These are phyloP conservation scores for Baeospora myosura DNA, from an alignment of 1,284 basidiomycete genomes.

Conservation along the genomic window DNA sequence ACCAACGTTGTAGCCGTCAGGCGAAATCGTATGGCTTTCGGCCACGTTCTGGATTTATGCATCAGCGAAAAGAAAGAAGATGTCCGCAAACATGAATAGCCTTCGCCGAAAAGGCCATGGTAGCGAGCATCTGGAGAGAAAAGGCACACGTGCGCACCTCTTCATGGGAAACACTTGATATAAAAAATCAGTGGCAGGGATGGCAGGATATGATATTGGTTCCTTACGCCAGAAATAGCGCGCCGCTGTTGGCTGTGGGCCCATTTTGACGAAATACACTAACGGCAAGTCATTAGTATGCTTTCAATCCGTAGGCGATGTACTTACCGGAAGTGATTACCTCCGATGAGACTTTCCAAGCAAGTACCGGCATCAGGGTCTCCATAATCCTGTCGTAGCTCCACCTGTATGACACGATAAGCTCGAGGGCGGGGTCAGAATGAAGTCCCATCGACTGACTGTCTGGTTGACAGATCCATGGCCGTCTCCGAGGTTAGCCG, in stretches of 20 bases:
- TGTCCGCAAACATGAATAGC: neutral
- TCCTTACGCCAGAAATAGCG: conserved; percentile 59
- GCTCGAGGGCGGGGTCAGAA: conserved; percentile 13
- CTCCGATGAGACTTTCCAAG: conserved; percentile 54
- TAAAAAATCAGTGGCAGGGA: conserved; percentile 2
- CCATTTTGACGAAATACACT: conserved; percentile 60
- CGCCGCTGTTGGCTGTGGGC: conserved; percentile 42
- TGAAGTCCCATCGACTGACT: conserved; percentile 2
- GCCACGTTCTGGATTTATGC: conserved; percentile 22
- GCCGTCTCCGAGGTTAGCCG: conserved; percentile 40
- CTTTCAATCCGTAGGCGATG: neutral
- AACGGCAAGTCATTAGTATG: neutral
- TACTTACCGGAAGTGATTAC: conserved; percentile 55
- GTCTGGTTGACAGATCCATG: conserved; percentile 43
- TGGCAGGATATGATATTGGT: neutral
- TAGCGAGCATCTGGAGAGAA: too few relatives aligned
- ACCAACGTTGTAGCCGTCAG: conserved; percentile 52
- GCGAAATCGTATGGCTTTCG: conserved; percentile 41
- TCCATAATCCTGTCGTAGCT: conserved; percentile 57
- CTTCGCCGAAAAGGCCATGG: conserved; percentile 4
- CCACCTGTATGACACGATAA: conserved; percentile 39
- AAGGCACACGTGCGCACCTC: too few relatives aligned
- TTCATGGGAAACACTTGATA: conserved; percentile 50
- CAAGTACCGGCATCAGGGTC: conserved; percentile 46
- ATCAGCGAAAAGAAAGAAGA: neutral